These are phyloP conservation scores for Ustilago cynodontis DNA, from an alignment of 1,284 basidiomycete genomes.

Conservation along the genomic window DNA sequence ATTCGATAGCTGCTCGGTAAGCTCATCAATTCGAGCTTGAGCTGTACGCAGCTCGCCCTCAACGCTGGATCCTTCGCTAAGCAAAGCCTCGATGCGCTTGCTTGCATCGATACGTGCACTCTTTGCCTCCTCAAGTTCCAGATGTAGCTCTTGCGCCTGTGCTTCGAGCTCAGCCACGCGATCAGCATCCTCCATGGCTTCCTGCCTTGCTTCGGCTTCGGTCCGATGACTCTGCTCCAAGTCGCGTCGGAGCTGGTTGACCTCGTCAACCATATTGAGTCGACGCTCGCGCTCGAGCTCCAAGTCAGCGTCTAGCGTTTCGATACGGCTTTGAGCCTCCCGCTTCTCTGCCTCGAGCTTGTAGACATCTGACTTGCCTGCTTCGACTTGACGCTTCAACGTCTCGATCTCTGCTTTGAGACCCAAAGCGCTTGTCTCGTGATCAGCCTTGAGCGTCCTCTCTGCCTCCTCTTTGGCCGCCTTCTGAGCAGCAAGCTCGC, in stretches of 20 bases:
- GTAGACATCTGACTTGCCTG: slow-evolving; percentile 27
- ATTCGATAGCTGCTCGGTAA: slow-evolving; percentile 53
- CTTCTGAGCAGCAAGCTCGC: slow-evolving; percentile 26
- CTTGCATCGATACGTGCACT: slow-evolving; percentile 58
- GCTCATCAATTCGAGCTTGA: slow-evolving; percentile 60
- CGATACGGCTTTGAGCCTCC: slow-evolving; percentile 20
- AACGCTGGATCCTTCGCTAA: slow-evolving; percentile 59
- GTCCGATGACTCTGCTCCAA: slow-evolving; percentile 52
- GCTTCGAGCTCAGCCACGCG: slow-evolving; percentile 58
- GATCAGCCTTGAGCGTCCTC: slow-evolving; percentile 22
- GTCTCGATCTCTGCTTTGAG: slow-evolving; percentile 39
- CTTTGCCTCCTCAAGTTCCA: slow-evolving; percentile 62
- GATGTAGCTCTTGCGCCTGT: slow-evolving; percentile 52
- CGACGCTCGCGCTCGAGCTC: slow-evolving; percentile 59
- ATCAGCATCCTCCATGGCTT: slow-evolving; percentile 58
- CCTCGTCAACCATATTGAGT: slow-evolving; percentile 63
- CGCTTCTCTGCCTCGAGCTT: slow-evolving; percentile 30
- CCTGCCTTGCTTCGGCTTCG: slow-evolving; percentile 51
- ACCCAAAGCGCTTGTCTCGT: slow-evolving; percentile 16
- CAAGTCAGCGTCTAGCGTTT: slow-evolving; percentile 39
- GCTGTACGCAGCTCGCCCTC: slow-evolving; percentile 59
- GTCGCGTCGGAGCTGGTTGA: slow-evolving; percentile 55
- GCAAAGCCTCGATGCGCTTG: slow-evolving; percentile 60
- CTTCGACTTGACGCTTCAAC: slow-evolving; percentile 28
- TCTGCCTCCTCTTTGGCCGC: slow-evolving; percentile 34